Percentiles rank a stretch among this genome's conserved stretches.
Conservation (phyloP, 2,329 filamentous ascomycete genomes). For the Nemania serpens region DNA sequence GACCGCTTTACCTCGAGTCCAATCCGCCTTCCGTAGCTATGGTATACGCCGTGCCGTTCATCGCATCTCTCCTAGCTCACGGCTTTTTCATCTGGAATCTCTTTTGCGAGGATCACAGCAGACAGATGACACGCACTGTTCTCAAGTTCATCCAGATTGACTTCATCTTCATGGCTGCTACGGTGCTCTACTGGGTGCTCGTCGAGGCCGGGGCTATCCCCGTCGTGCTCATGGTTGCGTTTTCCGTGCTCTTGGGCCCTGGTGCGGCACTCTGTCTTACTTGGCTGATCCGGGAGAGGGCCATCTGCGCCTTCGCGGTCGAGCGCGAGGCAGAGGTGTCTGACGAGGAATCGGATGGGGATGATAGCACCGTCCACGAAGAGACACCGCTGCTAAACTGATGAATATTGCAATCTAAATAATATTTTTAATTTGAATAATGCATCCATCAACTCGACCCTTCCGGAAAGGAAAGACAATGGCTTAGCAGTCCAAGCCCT, state of each 20-base stretch:
- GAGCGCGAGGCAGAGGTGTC: constrained; percentile 1
- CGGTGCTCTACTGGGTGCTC: constrained; percentile 58
- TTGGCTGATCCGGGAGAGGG: constrained; percentile 34
- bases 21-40: constrained; percentile 44
- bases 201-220: constrained; percentile 54
- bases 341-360: constrained; percentile 25
- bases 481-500: too few relatives aligned
- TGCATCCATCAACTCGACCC: neutral
- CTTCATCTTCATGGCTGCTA: constrained; percentile 49
- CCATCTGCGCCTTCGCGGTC: constrained; percentile 17
- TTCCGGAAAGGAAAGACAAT: too few relatives aligned
- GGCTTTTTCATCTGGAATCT: constrained; percentile 48
- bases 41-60: constrained; percentile 52
- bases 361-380: constrained; percentile 29
- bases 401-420: neutral
- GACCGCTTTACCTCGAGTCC: constrained; percentile 50
- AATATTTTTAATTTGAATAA: neutral
- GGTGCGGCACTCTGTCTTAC: constrained; percentile 44
- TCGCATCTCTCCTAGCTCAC: constrained; percentile 51
- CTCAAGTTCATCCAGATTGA: constrained; percentile 54
- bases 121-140: constrained; percentile 55
- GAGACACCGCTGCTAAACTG: constrained; percentile 24
- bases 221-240: constrained; percentile 34
- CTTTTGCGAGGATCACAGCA: constrained; percentile 50
- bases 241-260: constrained; percentile 42